Evolutionary conservation across 2,329 filamentous ascomycete genomes (phyloP), one percentile per base, ranked within the genome.

Genomic region (Septoria linicola): DNA sequence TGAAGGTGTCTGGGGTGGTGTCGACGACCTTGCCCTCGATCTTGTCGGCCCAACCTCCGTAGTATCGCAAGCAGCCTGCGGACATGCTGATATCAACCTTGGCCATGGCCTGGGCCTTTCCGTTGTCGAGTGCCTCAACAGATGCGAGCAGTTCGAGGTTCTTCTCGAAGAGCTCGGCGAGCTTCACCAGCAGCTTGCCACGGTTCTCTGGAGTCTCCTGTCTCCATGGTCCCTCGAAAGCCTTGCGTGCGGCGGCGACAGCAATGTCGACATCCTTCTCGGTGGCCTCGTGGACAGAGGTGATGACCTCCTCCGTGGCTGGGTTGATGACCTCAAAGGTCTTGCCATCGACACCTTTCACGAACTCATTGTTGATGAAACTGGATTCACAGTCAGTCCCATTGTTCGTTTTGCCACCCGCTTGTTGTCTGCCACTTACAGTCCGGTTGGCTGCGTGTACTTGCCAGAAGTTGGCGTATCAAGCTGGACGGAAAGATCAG

Each of bases 251-350:
- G 46, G 89, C 90, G 51, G 81, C 76, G 59, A 96, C 91, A 58
- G 91, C 91, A 54, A 90, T 75, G 71, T 84, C 81, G 68, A 82
- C 77, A 76, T 93, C 89, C 79, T 95, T 90, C 79, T 95, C 89
- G 59, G 85, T 88, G 68, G 85, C 91, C 76, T 95, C 90, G 69
- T 82, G 76, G 63, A 96, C 88, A 49, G 84, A 84, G 78, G 79
- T 81, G 76, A 95, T 95, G 67, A 89, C 82, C 73, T 90, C 84
- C 73, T 96, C 91, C 60, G 82, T 89, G 59, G 85, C 68, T 54
- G 90, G 90, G 81, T 95, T 95, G 79, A 93, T 85, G 72, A 90
- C 87, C 75, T 96, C 89, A 68, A 96, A 93, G 62, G 85, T 90
- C 81, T 89, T 86, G 76, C 90, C 90, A 64, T 95, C 88, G 58